phyloP scores from a whole-genome alignment of 2,329 filamentous ascomycete genomes.

The Trichoderma harzianum region DNA sequence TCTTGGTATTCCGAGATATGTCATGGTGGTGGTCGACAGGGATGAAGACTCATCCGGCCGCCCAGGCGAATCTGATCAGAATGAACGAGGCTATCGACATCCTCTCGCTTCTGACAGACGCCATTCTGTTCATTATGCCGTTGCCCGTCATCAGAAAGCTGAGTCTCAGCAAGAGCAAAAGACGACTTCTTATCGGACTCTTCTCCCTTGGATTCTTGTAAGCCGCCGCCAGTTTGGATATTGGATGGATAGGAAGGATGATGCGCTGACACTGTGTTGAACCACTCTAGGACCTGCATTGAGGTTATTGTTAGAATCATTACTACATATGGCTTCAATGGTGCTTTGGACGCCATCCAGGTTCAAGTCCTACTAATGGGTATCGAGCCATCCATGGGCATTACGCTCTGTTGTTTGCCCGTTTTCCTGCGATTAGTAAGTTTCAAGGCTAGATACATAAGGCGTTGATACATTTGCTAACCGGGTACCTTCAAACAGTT shows the following conservation, averaged over 20 bases:
- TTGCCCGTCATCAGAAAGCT: conserved; percentile 2
- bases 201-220: conserved; percentile 10
- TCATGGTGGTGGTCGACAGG: conserved; percentile 15
- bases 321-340: conserved; percentile 1
- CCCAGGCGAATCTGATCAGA: neutral
- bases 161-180: conserved; percentile 6
- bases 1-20: conserved; percentile 3
- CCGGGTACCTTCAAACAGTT: neutral
- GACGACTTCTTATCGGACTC: conserved; percentile 2
- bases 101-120: conserved; percentile 5
- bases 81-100: conserved; percentile 14
- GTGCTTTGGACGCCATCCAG: neutral
- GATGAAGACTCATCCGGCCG: neutral
- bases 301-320: conserved; percentile 8
- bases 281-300: neutral
- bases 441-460: neutral
- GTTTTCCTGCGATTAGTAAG: conserved; percentile 5
- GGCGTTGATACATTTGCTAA: neutral
- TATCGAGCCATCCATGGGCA: conserved; percentile 11
- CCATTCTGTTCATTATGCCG: conserved; percentile 8
- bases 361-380: conserved; percentile 3
- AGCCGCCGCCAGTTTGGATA: neutral
- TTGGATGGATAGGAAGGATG: neutral
- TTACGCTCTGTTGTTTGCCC: conserved; percentile 7
- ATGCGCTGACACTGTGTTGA: neutral